Evolutionary conservation across 306 rosid species (phyloP).

Genomic region (Begonia loranthoides): DNA sequence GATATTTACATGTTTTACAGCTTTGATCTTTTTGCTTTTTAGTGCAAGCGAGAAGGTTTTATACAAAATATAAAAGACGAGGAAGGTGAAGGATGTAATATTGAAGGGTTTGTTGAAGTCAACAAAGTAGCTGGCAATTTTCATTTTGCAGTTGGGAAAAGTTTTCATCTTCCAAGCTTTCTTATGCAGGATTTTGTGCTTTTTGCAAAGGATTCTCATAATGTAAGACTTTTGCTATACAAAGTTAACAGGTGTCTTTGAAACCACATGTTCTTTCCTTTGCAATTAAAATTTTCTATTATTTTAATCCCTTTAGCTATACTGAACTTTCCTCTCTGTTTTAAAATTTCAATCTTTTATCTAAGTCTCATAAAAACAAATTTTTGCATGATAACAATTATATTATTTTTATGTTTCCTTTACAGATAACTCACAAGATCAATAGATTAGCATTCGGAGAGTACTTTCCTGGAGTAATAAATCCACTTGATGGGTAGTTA

Average conservation of each 20-base stretch:
- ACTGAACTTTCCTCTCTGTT: conserved; percentile 1
- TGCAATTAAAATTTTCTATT: too few relatives aligned
- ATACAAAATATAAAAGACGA: conserved; percentile 67
- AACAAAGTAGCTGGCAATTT: conserved; percentile 88
- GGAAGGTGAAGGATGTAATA: conserved; percentile 92
- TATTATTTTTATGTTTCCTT: too few relatives aligned
- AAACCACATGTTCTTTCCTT: too few relatives aligned
- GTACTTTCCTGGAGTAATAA: conserved; percentile 61
- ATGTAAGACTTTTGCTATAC: conserved; percentile 33
- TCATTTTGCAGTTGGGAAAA: conserved; percentile 68
- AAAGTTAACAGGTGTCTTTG: too few relatives aligned
- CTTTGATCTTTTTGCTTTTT: conserved; percentile 10
- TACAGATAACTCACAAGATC: conserved; percentile 78
- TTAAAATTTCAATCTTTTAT: conserved; percentile 3
- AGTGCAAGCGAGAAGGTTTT: conserved; percentile 91
- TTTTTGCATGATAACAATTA: conserved; percentile 15
- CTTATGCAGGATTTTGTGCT: conserved; percentile 38
- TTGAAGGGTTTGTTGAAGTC: conserved; percentile 78
- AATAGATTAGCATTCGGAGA: conserved; percentile 72
- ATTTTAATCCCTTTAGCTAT: neutral
- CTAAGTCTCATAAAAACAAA: too few relatives aligned
- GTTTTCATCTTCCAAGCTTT: conserved; percentile 63
- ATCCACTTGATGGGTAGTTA: conserved; percentile 91
- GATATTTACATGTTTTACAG: too few relatives aligned
- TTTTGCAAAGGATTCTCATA: conserved; percentile 34